Percentiles rank a stretch among this genome's conserved stretches.
Conservation (phyloP, 257 asterid species). For the Scutellaria galericulata region DNA sequence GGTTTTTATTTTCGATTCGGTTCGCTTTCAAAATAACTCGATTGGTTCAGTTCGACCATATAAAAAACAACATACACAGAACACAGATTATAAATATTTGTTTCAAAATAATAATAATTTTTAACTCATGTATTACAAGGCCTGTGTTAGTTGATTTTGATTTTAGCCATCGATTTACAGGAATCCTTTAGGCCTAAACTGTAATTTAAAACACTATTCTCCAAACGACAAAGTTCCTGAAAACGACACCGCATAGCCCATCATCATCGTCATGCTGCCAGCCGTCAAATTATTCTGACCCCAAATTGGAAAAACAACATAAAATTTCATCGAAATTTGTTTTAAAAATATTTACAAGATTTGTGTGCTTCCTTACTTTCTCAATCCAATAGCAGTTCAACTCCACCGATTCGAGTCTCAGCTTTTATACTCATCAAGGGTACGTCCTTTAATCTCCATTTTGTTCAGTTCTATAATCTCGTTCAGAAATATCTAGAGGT, state of each 20-base stretch:
- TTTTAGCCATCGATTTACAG: too few species aligned
- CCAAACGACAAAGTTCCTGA: slow-evolving; percentile 24
- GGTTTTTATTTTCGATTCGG: too few species aligned
- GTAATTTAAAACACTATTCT: too few species aligned
- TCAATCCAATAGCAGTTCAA: slow-evolving; percentile 5
- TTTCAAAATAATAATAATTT: too few species aligned
- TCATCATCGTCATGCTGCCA: slow-evolving; percentile 38
- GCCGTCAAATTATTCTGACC: slow-evolving; percentile 31
- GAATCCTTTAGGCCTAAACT: too few species aligned
- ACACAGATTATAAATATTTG: too few species aligned
- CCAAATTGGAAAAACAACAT: slow-evolving; percentile 3
- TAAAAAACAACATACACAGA: too few species aligned
- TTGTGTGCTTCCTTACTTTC: slow-evolving; percentile 17
- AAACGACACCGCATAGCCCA: slow-evolving; percentile 32
- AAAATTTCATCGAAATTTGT: neutral
- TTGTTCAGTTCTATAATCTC: neutral
- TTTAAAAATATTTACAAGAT: neutral
- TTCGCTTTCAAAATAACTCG: too few species aligned
- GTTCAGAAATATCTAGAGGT: neutral
- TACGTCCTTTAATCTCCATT: neutral
- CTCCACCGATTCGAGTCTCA: slow-evolving; percentile 10
- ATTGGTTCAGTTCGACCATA: too few species aligned
- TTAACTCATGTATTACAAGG: too few species aligned
- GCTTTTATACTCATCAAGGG: slow-evolving; percentile 30
- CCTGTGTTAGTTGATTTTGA: too few species aligned